Evolutionary conservation across 2,329 filamentous ascomycete genomes (phyloP), one percentile per base, ranked within the genome.

Genomic region (Aspergillus nomiae): DNA sequence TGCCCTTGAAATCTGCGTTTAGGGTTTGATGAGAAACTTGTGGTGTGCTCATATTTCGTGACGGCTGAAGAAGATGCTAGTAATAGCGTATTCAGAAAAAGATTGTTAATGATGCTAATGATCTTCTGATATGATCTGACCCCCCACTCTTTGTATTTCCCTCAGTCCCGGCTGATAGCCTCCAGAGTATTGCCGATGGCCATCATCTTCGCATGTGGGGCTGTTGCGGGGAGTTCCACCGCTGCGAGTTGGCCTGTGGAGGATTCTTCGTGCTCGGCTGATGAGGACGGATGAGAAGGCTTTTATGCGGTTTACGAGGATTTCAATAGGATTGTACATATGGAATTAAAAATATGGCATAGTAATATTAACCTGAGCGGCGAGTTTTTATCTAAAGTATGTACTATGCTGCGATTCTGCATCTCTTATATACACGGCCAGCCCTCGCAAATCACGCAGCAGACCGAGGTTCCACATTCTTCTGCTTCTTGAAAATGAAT

Each of bases 401-500:
- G 26, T 50, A 50, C 46, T 50, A 16, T 30, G 4, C 26, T 16
- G 10, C 5, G 16, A 19, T 5, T 16, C 1, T 19, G 4, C 30
- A 19, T 26, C 6, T 19, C 16, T 8, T 50, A 30, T 50, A 50
- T 30, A 19, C 16, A 30, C 19, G 26, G 12, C 14, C 46, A 50
- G 26, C 16, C 24, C 4, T 28, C 26, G n/a, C 48, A 11, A 28
- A 51, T 51, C 28, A 54, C 21, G 30, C 51, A 54, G 32, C 8
- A 21, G 51, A 54, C 32, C 8, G n/a, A 21, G 51, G n/a, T 24
- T 30, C 43, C 43, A 41, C 36, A n/a, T 41, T 9, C 46, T 38
- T 59, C 50, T 59, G 43, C 7, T 3, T 10, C 19, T 32, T 62
- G 28, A 70, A 60, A 38, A 84, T 75, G 74, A 81, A 83, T 0